Percentiles rank a stretch among this genome's conserved stretches.
phyloP scores from a whole-genome alignment of 2,329 filamentous ascomycete species.

The Colletotrichum camelliae region DNA sequence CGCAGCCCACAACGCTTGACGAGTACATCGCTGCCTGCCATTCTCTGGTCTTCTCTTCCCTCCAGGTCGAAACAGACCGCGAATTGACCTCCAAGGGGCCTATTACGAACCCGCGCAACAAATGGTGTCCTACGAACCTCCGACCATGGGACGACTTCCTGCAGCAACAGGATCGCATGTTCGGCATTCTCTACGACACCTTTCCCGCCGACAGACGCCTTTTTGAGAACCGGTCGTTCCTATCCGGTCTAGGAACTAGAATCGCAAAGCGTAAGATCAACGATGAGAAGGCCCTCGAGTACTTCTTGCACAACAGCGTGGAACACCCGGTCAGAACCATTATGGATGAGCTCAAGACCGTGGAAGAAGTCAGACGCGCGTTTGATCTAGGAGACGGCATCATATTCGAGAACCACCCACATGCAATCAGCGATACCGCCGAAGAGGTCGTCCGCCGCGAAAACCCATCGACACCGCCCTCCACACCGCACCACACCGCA shows the following conservation, averaged over 20 bases:
- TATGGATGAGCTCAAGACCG: slow-evolving; percentile 30
- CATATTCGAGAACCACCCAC: slow-evolving; percentile 35
- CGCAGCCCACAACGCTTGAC: slow-evolving; percentile 26
- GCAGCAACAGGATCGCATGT: slow-evolving; percentile 25
- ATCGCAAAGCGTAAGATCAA: slow-evolving; percentile 7
- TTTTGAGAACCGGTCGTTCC: slow-evolving; percentile 30
- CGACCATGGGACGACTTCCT: slow-evolving; percentile 34
- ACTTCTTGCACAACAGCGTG: slow-evolving; percentile 31
- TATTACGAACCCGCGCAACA: slow-evolving; percentile 33
- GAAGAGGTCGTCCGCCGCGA: slow-evolving; percentile 31
- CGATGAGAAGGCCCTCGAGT: slow-evolving; percentile 34
- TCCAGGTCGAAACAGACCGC: slow-evolving; percentile 29
- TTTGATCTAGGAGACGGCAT: slow-evolving; percentile 34
- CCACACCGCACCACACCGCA: neutral
- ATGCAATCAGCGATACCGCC: slow-evolving; percentile 29
- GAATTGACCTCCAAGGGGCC: slow-evolving; percentile 28
- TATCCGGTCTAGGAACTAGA: slow-evolving; percentile 26
- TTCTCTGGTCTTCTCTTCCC: slow-evolving; percentile 26
- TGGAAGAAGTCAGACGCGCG: slow-evolving; percentile 20
- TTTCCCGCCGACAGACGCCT: slow-evolving; percentile 27
- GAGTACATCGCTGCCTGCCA: slow-evolving; percentile 37
- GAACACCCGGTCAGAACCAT: slow-evolving; percentile 35
- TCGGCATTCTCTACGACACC: slow-evolving; percentile 26
- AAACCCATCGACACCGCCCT: slow-evolving; percentile 22
- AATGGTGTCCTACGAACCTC: slow-evolving; percentile 32